A percentile compares a stretch with the other conserved stretches of the same genome.
Conservation (phyloP, 2,329 filamentous ascomycete species). For the Parascedosporium putredinis region DNA sequence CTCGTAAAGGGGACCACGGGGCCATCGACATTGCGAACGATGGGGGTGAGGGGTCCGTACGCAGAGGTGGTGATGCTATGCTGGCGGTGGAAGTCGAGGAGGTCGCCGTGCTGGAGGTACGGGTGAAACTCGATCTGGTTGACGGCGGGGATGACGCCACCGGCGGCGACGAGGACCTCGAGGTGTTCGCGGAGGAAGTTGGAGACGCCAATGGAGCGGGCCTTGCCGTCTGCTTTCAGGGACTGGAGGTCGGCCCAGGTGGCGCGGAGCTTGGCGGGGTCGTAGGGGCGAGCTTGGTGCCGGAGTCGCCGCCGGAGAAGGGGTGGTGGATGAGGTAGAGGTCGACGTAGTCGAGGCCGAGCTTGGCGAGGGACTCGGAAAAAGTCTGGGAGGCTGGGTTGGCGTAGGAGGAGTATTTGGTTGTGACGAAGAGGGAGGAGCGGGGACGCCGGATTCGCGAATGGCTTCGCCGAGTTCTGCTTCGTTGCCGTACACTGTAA, state of each 20-base stretch:
- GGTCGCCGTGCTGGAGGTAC: slow-evolving; percentile 55
- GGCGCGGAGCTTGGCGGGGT: slow-evolving; percentile 40
- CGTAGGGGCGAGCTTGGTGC: slow-evolving; percentile 11
- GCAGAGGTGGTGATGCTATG: slow-evolving; percentile 46
- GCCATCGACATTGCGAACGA: slow-evolving; percentile 36
- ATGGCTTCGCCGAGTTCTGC: slow-evolving; percentile 62
- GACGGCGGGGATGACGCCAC: slow-evolving; percentile 52
- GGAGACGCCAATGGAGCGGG: slow-evolving; percentile 64
- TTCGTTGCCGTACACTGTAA: slow-evolving; percentile 51
- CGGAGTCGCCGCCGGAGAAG: slow-evolving; percentile 29
- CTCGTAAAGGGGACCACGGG: slow-evolving; percentile 42
- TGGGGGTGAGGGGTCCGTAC: slow-evolving; percentile 45
- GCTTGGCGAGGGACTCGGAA: slow-evolving; percentile 48
- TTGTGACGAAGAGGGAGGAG: slow-evolving; percentile 58
- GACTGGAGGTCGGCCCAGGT: slow-evolving; percentile 53
- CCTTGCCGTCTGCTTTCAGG: slow-evolving; percentile 55
- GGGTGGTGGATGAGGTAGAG: slow-evolving; percentile 56
- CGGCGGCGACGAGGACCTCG: slow-evolving; percentile 45
- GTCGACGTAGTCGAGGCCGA: slow-evolving; percentile 62
- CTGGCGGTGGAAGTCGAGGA: slow-evolving; percentile 46
- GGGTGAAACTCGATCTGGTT: slow-evolving; percentile 81
- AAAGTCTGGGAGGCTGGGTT: slow-evolving; percentile 40
- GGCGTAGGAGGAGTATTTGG: slow-evolving; percentile 36
- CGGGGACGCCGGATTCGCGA: slow-evolving; percentile 52
- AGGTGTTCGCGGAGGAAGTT: slow-evolving; percentile 56